A percentile compares a stretch with the other conserved stretches of the same genome.
These are phyloP conservation scores for Cordyceps farinosa DNA, from an alignment of 2,329 filamentous ascomycete species.

Conservation along the genomic window DNA sequence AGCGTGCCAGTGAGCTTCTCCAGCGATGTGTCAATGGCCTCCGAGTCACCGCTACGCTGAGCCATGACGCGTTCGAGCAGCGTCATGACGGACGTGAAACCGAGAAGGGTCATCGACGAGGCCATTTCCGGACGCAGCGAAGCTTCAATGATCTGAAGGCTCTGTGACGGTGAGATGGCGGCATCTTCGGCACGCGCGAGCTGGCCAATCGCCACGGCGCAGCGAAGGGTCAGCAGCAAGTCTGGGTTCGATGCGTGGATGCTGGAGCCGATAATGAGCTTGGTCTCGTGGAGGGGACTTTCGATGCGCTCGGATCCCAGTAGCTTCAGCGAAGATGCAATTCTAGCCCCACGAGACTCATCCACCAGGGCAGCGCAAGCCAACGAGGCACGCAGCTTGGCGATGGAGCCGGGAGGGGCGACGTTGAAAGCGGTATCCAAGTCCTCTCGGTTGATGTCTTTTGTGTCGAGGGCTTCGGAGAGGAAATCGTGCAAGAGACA, in stretches of 20 bases:
- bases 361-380: conserved; percentile 55
- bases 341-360: conserved; percentile 52
- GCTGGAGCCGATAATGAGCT: conserved; percentile 44
- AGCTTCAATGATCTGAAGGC: conserved; percentile 46
- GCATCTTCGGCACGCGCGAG: conserved; percentile 44
- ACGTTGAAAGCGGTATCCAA: conserved; percentile 67
- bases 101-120: conserved; percentile 51
- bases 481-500: conserved; percentile 68
- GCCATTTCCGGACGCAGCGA: conserved; percentile 43
- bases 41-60: conserved; percentile 45
- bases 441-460: conserved; percentile 33
- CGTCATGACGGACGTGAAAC: conserved; percentile 56
- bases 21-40: conserved; percentile 43
- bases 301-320: conserved; percentile 35
- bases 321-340: conserved; percentile 53
- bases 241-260: conserved; percentile 46
- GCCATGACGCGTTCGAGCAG: conserved; percentile 52
- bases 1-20: conserved; percentile 56
- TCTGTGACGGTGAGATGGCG: conserved; percentile 34
- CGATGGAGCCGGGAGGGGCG: conserved; percentile 74
- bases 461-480: conserved; percentile 52
- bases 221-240: conserved; percentile 54
- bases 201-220: conserved; percentile 59
- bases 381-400: conserved; percentile 58
- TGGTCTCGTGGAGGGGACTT: conserved; percentile 25